Evolutionary conservation across 768 basidiomycete species (phyloP).

Genomic region (Leucogyrophana mollusca): DNA sequence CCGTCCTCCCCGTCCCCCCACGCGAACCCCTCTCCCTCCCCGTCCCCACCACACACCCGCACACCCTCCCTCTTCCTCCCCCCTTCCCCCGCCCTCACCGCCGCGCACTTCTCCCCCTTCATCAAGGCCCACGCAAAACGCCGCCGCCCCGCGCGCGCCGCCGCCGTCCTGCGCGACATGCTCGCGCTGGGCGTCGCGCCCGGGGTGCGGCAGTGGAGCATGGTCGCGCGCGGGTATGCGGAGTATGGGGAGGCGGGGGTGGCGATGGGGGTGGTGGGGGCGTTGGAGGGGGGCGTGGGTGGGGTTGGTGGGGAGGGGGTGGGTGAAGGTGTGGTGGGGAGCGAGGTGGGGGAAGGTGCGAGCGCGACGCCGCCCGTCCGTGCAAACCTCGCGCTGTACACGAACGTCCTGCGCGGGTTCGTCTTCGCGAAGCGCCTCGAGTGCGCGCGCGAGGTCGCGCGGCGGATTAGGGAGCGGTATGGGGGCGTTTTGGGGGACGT

Average conservation of each 20-base stretch:
- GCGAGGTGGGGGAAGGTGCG: neutral
- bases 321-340: neutral
- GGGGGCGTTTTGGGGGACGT: constrained; percentile 24
- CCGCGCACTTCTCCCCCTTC: constrained; percentile 53
- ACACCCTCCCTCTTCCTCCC: constrained; percentile 9
- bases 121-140: constrained; percentile 37
- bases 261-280: neutral
- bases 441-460: constrained; percentile 31
- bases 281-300: neutral
- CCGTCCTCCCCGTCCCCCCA: too few relatives aligned
- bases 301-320: neutral
- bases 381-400: constrained; percentile 32
- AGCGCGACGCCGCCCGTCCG: constrained; percentile 1
- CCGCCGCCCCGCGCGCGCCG: constrained; percentile 31
- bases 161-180: constrained; percentile 45
- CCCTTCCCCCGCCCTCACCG: constrained; percentile 28
- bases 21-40: neutral
- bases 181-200: constrained; percentile 43
- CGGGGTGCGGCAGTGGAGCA: constrained; percentile 46
- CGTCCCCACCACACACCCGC: neutral
- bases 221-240: constrained; percentile 47
- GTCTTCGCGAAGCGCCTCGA: constrained; percentile 24
- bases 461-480: constrained; percentile 18
- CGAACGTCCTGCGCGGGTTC: constrained; percentile 38
- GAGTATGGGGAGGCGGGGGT: constrained; percentile 28